Evolutionary conservation across 2,329 filamentous ascomycete genomes (phyloP).

Genomic region (Diaporthe sp.): DNA sequence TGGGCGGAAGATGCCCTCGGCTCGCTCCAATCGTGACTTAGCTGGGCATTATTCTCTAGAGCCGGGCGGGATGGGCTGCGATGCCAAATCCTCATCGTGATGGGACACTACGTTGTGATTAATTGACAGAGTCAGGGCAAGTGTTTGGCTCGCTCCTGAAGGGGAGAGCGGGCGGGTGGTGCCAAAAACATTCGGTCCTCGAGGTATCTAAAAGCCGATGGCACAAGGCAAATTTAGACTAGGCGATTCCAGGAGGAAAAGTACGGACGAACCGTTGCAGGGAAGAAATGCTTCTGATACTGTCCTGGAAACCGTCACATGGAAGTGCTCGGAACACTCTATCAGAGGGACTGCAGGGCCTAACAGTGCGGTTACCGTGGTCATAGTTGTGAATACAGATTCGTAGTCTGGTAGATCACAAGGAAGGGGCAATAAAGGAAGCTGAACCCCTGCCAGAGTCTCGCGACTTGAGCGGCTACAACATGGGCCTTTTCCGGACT

Average conservation of each 20-base stretch:
- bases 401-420: too few relatives aligned
- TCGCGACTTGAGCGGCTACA: not conserved
- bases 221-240: not conserved
- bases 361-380: not conserved
- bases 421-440: not conserved
- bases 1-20: not conserved
- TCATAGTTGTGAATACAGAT: not conserved
- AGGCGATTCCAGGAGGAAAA: not conserved
- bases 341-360: not conserved
- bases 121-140: not conserved
- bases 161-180: too few relatives aligned
- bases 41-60: too few relatives aligned
- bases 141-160: too few relatives aligned
- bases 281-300: not conserved
- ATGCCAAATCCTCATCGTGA: not conserved
- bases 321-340: not conserved
- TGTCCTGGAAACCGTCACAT: too few relatives aligned
- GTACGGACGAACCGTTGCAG: not conserved
- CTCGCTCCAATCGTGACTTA: not conserved
- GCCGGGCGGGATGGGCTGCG: not conserved
- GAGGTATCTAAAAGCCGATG: not conserved
- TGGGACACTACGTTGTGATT: not conserved
- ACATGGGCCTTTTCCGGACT: not conserved
- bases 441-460: too few relatives aligned
- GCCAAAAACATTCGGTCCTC: not conserved